Conservation (phyloP, 805 yeast species). For the Kodamaea leandrae region DNA sequence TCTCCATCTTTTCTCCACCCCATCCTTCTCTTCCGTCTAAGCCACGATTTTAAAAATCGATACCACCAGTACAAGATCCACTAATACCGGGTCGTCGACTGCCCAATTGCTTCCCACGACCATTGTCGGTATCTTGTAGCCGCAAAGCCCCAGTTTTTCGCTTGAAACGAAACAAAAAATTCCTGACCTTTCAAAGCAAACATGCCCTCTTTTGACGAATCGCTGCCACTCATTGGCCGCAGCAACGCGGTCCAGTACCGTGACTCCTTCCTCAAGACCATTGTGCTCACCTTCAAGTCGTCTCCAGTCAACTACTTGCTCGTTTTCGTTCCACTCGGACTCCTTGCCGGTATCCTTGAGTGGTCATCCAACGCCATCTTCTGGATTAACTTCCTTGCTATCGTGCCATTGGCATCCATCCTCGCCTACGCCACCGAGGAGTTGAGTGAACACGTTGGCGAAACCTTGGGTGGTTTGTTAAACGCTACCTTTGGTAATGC, state of each 20-base stretch:
- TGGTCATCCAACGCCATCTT: slow-evolving; percentile 59
- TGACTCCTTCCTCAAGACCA: slow-evolving; percentile 15
- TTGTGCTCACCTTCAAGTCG: slow-evolving; percentile 39
- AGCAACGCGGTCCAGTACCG: slow-evolving; percentile 3
- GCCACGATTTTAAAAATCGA: too few species aligned
- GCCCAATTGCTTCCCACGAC: too few species aligned
- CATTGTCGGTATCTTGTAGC: too few species aligned
- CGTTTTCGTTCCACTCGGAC: slow-evolving; percentile 85
- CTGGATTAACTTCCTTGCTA: slow-evolving; percentile 78
- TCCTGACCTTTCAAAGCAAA: too few species aligned
- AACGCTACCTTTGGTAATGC: slow-evolving; percentile 99
- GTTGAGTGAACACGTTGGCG: slow-evolving; percentile 81
- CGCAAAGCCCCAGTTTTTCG: background rate
- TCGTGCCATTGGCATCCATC: slow-evolving; percentile 87
- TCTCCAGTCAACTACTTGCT: slow-evolving; percentile 76
- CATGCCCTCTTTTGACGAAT: slow-evolving; percentile 8
- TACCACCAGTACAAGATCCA: too few species aligned
- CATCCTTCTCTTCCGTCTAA: too few species aligned
- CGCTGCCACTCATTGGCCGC: slow-evolving; percentile 7
- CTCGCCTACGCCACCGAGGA: slow-evolving; percentile 94
- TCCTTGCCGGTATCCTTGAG: slow-evolving; percentile 61
- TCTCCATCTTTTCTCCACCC: too few species aligned
- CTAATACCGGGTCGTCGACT: too few species aligned
- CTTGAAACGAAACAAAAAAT: background rate
- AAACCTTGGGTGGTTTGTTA: slow-evolving; percentile 87